Evolutionary conservation across 495 filamentous ascomycete species (phyloP), one percentile per base, ranked within the genome.

Genomic region (Aspergillus cavernicola): DNA sequence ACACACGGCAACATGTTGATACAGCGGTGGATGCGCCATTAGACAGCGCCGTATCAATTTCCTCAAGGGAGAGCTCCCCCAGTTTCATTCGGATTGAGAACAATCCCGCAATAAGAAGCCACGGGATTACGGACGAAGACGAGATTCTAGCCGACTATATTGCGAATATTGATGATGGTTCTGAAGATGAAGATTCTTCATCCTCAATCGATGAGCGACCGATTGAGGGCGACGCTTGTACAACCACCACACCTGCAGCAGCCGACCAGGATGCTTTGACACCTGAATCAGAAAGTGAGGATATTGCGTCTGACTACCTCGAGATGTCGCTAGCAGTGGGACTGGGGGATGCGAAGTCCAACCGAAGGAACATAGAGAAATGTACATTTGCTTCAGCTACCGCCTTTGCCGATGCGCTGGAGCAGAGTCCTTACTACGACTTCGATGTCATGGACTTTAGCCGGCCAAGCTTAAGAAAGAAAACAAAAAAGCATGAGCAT

Each of bases 361-460:
- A 12, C 7, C 37, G 16, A 2, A 19, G 38, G 6, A 49, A 40
- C 7, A 19, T 20, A 13, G 46, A 56, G 12, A 64, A 64, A n/a
- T 50, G 53, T n/a, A 53, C 52, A 3, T 86, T 83, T 41, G 52
- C 84, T 23, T 81, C 78, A 35, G 85, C 84, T 12, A 76, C 72
- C 13, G 68, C 76, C 11, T 79, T 91, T 52, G 86, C 85, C 0
- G 85, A 92, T 61, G 81, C 83, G 1, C 66, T 83, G 11, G 78
- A 83, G 28, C 56, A 58, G 13, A 76, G 84, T 53, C 77, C 76
- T 2, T 91, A 92, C 59, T 82, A 85, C 57, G 85, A 81, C 22
- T 82, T 96, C 55, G 90, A 96, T 61, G 73, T 93, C 24, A 89
- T 90, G 82, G 90, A 93, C 56, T 88, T 86, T 65, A 78, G 86